Evolutionary conservation across 495 filamentous ascomycete species (phyloP), one percentile per base, ranked within the genome.

Genomic region (Halenospora varia): DNA sequence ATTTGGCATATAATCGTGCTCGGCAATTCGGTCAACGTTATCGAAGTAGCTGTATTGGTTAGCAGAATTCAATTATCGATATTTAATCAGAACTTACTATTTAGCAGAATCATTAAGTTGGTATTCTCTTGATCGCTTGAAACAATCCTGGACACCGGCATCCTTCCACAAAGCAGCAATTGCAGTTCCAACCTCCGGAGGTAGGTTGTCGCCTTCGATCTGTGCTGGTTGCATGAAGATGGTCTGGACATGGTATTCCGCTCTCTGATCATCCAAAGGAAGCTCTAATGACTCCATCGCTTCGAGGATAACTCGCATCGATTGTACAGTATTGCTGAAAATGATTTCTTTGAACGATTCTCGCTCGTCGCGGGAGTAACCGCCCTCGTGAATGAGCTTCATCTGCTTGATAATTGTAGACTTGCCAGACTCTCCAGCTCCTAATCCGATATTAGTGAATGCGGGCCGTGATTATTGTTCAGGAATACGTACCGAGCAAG

Each of bases 331-430:
- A 75, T 97, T 96, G 81, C 90, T 96, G 82, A 96, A 96, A 76
- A 97, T 96, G 73, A 96, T 96, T 74, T 96, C 92, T 71, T 95
- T 94, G 86, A 88, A 89, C 20, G 86, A 88, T 68, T 91, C 88
- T 56, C 87, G 79, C 72, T 91, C 88, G 66, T 87, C 85, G 71
- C 84, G 84, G 52, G 83, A 87, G 70, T 90, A 91, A 61, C 88
- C 87, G 57, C 88, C 88, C 68, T 89, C 86, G 70, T 91, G 85
- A 65, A 91, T 91, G 54, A 91, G 81, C 75, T 89, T 97, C 94
- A 98, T 98, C 84, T 98, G 94, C 78, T 98, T 98, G 56, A 98
- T 81, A 68, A 98, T 97, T 11, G 94, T 98, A 50, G 95, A 97
- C 79, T 98, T 98, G 74, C 94, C 94, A 66, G 94, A 97, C 84